Percentiles rank a stretch among this genome's conserved stretches.
Evolutionary conservation across 2,329 filamentous ascomycete species (phyloP).

Genomic region (Monascus ruber): DNA sequence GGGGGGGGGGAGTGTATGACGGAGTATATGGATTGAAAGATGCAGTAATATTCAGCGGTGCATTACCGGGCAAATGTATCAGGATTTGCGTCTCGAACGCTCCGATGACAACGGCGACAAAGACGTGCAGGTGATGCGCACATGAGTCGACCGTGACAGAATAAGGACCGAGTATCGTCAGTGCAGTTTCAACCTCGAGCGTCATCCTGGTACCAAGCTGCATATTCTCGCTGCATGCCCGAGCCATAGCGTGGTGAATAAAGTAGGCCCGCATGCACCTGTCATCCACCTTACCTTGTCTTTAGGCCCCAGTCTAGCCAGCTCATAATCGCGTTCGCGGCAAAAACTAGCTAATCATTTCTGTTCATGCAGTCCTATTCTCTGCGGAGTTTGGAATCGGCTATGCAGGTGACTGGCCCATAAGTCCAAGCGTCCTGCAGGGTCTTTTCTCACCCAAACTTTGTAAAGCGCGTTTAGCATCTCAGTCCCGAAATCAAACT

Average conservation of each 20-base stretch:
- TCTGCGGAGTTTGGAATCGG: conserved; percentile 15
- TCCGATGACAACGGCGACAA: conserved; percentile 18
- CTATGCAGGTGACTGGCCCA: conserved; percentile 25
- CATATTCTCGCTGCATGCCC: too few relatives aligned
- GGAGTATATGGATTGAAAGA: neutral
- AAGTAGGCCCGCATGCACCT: too few relatives aligned
- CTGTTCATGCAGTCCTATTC: conserved; percentile 7
- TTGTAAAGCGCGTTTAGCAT: conserved; percentile 13
- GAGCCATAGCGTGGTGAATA: too few relatives aligned
- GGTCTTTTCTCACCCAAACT: conserved; percentile 10
- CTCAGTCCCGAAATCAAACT: conserved; percentile 5
- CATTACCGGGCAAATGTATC: conserved; percentile 8
- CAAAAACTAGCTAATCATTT: conserved; percentile 6
- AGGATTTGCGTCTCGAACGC: conserved; percentile 17
- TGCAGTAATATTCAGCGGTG: neutral
- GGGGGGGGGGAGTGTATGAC: neutral
- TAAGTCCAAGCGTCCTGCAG: conserved; percentile 13
- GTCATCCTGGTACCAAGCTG: too few relatives aligned
- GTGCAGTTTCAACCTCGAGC: too few relatives aligned
- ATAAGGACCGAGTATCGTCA: too few relatives aligned
- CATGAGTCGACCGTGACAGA: conserved; percentile 9
- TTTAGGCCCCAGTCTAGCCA: too few relatives aligned
- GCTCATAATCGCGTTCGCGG: neutral
- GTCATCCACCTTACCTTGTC: too few relatives aligned
- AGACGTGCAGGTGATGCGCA: conserved; percentile 20